Evolutionary conservation across 2,329 filamentous ascomycete genomes (phyloP).

Genomic region (Neofusicoccum sp.): DNA sequence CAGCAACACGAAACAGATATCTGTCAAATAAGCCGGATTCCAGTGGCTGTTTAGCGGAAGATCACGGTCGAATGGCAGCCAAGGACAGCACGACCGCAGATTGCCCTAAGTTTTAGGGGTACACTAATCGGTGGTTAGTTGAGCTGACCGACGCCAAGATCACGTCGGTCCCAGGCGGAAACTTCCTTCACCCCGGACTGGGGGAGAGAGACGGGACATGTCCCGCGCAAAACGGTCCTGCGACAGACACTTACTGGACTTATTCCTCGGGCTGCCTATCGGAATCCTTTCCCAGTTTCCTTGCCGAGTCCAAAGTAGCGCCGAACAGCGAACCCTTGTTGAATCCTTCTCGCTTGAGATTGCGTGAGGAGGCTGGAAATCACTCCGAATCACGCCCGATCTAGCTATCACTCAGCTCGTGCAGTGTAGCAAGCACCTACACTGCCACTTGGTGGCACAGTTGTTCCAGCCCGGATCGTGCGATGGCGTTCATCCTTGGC

Average conservation of each 20-base stretch:
- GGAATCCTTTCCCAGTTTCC: background rate
- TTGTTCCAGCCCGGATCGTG: background rate
- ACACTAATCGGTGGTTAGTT: background rate
- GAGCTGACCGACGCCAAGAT: background rate
- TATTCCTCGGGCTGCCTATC: background rate
- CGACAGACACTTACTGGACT: background rate
- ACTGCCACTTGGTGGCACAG: background rate
- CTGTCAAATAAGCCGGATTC: background rate
- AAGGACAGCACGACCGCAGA: too few relatives aligned
- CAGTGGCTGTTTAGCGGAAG: background rate
- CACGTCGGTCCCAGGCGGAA: slow-evolving; percentile 6
- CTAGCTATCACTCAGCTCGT: background rate
- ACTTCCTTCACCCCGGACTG: background rate
- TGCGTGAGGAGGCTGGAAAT: background rate
- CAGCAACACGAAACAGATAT: too few relatives aligned
- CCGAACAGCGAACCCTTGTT: background rate
- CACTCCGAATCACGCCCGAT: background rate
- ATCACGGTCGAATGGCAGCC: background rate
- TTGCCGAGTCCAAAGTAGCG: background rate
- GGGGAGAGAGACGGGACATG: too few relatives aligned
- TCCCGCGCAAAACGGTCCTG: background rate
- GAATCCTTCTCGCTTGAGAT: background rate
- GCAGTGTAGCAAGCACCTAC: background rate
- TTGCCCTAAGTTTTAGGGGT: background rate
- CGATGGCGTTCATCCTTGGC: too few relatives aligned